These are phyloP conservation scores for Petasospora rhodanensis DNA, from an alignment of 1,139 yeast genomes.

Conservation along the genomic window DNA sequence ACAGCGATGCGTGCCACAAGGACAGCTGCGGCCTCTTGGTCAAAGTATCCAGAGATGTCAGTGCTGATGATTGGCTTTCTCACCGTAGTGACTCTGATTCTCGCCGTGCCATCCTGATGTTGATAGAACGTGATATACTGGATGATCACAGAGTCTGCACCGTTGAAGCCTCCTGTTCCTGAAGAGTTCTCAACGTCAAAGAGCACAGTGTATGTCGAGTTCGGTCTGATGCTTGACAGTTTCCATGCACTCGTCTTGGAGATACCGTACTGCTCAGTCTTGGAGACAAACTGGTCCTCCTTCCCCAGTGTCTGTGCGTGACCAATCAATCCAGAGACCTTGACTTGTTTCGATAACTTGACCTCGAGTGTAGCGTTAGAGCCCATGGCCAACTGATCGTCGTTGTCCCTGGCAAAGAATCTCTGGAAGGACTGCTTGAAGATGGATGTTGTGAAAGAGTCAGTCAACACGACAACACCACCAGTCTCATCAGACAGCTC, in stretches of 20 bases:
- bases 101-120: slow-evolving; percentile 42
- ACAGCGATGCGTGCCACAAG: slow-evolving; percentile 72
- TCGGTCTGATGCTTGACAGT: slow-evolving; percentile 49
- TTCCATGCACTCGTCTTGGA: slow-evolving; percentile 61
- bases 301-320: slow-evolving; percentile 40
- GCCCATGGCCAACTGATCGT: slow-evolving; percentile 43
- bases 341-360: slow-evolving; percentile 42
- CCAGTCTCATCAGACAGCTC: slow-evolving; percentile 54
- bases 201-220: slow-evolving; percentile 53
- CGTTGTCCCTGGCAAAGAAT: slow-evolving; percentile 39
- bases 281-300: slow-evolving; percentile 24
- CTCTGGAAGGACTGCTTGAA: slow-evolving; percentile 60
- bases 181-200: slow-evolving; percentile 43
- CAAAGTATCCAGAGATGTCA: slow-evolving; percentile 40
- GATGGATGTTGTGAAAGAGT: slow-evolving; percentile 60
- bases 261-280: slow-evolving; percentile 43
- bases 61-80: slow-evolving; percentile 33
- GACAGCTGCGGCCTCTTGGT: slow-evolving; percentile 69
- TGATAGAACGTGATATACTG: slow-evolving; percentile 80
- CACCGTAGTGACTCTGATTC: slow-evolving; percentile 49
- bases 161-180: slow-evolving; percentile 12
- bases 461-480: slow-evolving; percentile 58
- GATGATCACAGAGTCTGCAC: slow-evolving; percentile 39
- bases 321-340: slow-evolving; percentile 56
- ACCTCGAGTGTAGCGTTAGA: slow-evolving; percentile 57